A percentile compares a stretch with the other conserved stretches of the same genome.
Conservation (phyloP, 176 grass and related monocot species). For the Saccharum spontaneum region DNA sequence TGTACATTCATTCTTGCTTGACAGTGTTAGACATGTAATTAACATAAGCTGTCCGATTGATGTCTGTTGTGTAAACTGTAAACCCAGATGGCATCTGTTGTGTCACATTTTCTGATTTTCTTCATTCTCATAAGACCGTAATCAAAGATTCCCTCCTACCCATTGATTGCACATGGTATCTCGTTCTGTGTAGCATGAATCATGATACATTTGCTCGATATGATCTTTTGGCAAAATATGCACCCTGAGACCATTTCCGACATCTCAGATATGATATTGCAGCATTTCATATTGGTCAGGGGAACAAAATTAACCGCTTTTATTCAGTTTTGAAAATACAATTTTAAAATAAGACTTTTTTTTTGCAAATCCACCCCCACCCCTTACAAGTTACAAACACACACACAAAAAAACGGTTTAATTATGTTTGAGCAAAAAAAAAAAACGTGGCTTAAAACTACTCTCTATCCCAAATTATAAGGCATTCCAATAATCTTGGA, state of each 20-base stretch:
- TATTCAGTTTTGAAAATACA: too few relatives aligned
- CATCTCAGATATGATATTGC: not conserved
- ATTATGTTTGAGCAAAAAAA: too few relatives aligned
- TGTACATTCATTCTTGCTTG: conserved; percentile 36
- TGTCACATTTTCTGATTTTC: conserved; percentile 6
- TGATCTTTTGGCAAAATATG: not conserved
- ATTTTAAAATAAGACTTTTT: too few relatives aligned
- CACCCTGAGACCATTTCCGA: not conserved
- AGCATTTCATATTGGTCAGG: not conserved
- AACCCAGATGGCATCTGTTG: not conserved
- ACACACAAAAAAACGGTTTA: too few relatives aligned
- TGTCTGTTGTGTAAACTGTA: conserved; percentile 30
- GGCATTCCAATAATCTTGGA: too few relatives aligned
- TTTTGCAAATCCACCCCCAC: too few relatives aligned
- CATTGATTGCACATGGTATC: not conserved
- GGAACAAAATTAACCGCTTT: not conserved
- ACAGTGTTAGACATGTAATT: conserved; percentile 35
- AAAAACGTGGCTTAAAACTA: too few relatives aligned
- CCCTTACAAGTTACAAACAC: too few relatives aligned
- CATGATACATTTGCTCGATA: not conserved
- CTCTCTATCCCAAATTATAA: too few relatives aligned
- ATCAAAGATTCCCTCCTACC: not conserved
- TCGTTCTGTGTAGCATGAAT: not conserved
- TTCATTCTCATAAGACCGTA: not conserved
- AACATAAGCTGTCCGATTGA: conserved; percentile 25